These are phyloP conservation scores for Verticillium zaregamsianum DNA, from an alignment of 2,329 filamentous ascomycete species.

Conservation along the genomic window DNA sequence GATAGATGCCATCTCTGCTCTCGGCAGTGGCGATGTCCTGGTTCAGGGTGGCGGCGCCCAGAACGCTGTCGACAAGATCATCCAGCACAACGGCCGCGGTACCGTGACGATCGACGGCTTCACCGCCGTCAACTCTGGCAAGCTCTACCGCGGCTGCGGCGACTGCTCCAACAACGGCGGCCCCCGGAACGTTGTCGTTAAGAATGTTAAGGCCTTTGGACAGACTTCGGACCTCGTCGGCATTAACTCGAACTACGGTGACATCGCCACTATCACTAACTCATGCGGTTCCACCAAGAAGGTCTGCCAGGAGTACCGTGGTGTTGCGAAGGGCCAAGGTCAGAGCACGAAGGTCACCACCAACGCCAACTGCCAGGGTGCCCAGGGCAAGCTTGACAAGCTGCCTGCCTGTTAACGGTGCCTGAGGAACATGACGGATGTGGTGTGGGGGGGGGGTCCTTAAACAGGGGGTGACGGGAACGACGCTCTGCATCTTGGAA, in stretches of 20 bases:
- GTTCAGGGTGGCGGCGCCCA: slow-evolving; percentile 28
- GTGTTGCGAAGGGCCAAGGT: slow-evolving; percentile 21
- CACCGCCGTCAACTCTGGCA: slow-evolving; percentile 34
- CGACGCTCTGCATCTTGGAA: too few species aligned
- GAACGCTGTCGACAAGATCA: slow-evolving; percentile 24
- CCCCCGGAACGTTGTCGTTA: slow-evolving; percentile 6
- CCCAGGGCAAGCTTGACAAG: slow-evolving; percentile 1
- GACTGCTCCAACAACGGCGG: slow-evolving; percentile 30
- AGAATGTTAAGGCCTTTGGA: slow-evolving; percentile 16
- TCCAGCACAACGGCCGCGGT: slow-evolving; percentile 30
- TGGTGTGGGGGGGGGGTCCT: not conserved
- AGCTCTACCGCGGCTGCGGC: slow-evolving; percentile 39
- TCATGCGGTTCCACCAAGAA: slow-evolving; percentile 20
- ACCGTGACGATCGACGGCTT: slow-evolving; percentile 25
- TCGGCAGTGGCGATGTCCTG: slow-evolving; percentile 28
- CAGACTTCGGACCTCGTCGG: slow-evolving; percentile 2
- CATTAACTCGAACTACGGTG: slow-evolving; percentile 8
- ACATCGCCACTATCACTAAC: slow-evolving; percentile 22
- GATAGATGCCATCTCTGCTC: not conserved
- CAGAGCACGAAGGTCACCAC: slow-evolving; percentile 15
- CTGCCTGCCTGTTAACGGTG: not conserved
- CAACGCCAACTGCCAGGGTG: slow-evolving; percentile 6
- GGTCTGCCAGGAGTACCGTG: slow-evolving; percentile 23
- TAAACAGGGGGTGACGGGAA: too few species aligned
- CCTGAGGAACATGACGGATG: not conserved